phyloP scores from a whole-genome alignment of 257 asterid species.

The Henckelia pumila region DNA sequence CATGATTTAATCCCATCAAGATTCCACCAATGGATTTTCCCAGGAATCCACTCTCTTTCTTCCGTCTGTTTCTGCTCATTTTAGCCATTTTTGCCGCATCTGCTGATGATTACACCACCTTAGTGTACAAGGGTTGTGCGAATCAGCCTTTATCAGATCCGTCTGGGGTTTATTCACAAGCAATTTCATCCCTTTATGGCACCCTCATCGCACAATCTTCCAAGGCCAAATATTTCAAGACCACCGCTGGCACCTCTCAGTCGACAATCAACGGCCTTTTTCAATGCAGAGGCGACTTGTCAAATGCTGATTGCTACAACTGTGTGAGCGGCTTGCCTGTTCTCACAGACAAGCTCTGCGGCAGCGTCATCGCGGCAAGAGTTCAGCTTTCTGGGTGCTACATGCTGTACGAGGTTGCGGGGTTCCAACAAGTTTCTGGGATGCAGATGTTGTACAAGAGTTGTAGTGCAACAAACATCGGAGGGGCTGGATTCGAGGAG shows the following conservation, averaged over 20 bases:
- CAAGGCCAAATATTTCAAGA: slow-evolving; percentile 67
- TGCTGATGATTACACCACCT: slow-evolving; percentile 57
- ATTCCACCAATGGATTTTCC: slow-evolving; percentile 52
- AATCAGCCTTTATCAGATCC: slow-evolving; percentile 85
- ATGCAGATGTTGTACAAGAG: slow-evolving; percentile 86
- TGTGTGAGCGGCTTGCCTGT: slow-evolving; percentile 81
- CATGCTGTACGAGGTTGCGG: slow-evolving; percentile 83
- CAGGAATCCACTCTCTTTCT: slow-evolving; percentile 38
- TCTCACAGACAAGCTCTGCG: slow-evolving; percentile 86
- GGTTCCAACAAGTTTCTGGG: slow-evolving; percentile 84
- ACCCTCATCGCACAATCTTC: slow-evolving; percentile 85
- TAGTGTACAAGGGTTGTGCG: slow-evolving; percentile 94
- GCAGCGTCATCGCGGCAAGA: slow-evolving; percentile 79
- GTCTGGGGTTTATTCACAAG: slow-evolving; percentile 78
- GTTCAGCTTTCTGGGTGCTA: slow-evolving; percentile 87
- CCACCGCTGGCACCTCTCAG: slow-evolving; percentile 66
- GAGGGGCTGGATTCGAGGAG: slow-evolving; percentile 85
- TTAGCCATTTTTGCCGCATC: slow-evolving; percentile 44
- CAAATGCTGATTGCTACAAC: slow-evolving; percentile 80
- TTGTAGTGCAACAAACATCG: slow-evolving; percentile 67
- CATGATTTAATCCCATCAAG: slow-evolving; percentile 55
- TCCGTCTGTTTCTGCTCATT: slow-evolving; percentile 34
- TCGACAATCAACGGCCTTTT: slow-evolving; percentile 72
- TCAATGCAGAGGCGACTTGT: slow-evolving; percentile 86
- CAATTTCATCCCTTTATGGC: slow-evolving; percentile 79